Percentiles rank a stretch among this genome's conserved stretches.
Evolutionary conservation across 2,329 filamentous ascomycete genomes (phyloP).

Genomic region (Pseudocercospora macadamiae): DNA sequence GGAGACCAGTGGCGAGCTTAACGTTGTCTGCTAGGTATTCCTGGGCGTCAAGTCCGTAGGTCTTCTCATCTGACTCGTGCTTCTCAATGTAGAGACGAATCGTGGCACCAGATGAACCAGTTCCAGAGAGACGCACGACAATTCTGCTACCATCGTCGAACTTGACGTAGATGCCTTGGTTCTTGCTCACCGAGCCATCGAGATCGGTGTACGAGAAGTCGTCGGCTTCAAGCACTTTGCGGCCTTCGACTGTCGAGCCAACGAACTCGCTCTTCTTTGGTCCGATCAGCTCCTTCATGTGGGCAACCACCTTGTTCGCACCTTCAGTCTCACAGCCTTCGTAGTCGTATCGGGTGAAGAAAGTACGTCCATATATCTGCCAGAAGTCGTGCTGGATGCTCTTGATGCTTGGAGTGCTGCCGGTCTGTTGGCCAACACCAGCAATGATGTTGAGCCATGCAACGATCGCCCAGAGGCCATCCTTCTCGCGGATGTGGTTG

Average conservation of each 20-base stretch:
- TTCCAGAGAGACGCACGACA: slow-evolving; percentile 91
- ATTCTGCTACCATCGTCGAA: slow-evolving; percentile 95
- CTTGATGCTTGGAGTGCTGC: slow-evolving; percentile 84
- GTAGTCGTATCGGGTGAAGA: slow-evolving; percentile 99
- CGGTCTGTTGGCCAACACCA: slow-evolving; percentile 80
- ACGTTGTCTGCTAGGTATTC: slow-evolving; percentile 93
- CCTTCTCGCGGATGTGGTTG: slow-evolving; percentile 99
- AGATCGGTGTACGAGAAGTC: slow-evolving; percentile 99
- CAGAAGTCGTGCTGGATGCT: slow-evolving; percentile 98
- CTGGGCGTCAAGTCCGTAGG: slow-evolving; percentile 81
- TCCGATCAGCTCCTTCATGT: slow-evolving; percentile 77
- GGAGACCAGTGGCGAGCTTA: slow-evolving; percentile 76
- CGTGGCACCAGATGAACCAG: slow-evolving; percentile 91
- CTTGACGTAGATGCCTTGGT: slow-evolving; percentile 93
- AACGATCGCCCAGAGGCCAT: slow-evolving; percentile 94
- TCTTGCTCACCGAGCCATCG: slow-evolving; percentile 92
- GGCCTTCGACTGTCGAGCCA: slow-evolving; percentile 78
- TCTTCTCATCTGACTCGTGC: slow-evolving; percentile 79
- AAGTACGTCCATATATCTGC: slow-evolving; percentile 92
- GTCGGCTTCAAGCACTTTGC: slow-evolving; percentile 84
- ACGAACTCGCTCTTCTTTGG: slow-evolving; percentile 72
- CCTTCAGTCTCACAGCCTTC: slow-evolving; percentile 91
- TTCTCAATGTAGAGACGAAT: slow-evolving; percentile 98
- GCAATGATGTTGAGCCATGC: slow-evolving; percentile 99
- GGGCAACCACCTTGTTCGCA: slow-evolving; percentile 84